These are phyloP conservation scores for Plasmodium falciparum DNA, from an alignment of 169 alveolate species.

Conservation along the genomic window DNA sequence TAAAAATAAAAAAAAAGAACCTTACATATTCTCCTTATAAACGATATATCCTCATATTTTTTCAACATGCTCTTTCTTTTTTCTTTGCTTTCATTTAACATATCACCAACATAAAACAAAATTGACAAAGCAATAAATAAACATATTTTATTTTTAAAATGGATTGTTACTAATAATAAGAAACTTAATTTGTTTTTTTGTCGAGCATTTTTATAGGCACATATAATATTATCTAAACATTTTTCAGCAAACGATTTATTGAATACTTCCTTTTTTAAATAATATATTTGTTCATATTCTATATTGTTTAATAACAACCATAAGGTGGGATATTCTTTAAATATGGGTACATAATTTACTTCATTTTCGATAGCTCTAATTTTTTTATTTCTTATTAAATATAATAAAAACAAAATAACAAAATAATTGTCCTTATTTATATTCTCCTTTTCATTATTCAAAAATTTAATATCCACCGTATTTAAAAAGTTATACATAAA, in stretches of 20 bases:
- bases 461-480: constrained; percentile 13
- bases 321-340: too few species aligned
- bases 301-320: constrained; percentile 14
- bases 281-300: constrained; percentile 24
- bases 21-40: constrained; percentile 33
- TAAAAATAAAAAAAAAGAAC: constrained; percentile 64
- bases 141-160: constrained; percentile 45
- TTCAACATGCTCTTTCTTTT: constrained; percentile 14
- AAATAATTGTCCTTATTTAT: constrained; percentile 23
- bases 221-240: constrained; percentile 31
- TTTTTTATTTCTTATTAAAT: constrained; percentile 36
- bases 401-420: constrained; percentile 44
- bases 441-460: constrained; percentile 1
- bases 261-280: constrained; percentile 4
- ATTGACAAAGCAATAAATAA: constrained; percentile 48
- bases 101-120: constrained; percentile 33
- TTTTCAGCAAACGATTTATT: constrained; percentile 25
- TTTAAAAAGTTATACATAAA: constrained; percentile 13
- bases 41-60: constrained; percentile 16
- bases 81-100: constrained; percentile 6
- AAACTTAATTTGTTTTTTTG: constrained; percentile 41
- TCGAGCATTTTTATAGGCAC: constrained; percentile 25
- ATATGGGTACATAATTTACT: not conserved
- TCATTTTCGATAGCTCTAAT: constrained; percentile 8
- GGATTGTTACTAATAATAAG: constrained; percentile 41